phyloP scores from a whole-genome alignment of 352 stramenopile genomes.

The Thraustochytrium striatum region DNA sequence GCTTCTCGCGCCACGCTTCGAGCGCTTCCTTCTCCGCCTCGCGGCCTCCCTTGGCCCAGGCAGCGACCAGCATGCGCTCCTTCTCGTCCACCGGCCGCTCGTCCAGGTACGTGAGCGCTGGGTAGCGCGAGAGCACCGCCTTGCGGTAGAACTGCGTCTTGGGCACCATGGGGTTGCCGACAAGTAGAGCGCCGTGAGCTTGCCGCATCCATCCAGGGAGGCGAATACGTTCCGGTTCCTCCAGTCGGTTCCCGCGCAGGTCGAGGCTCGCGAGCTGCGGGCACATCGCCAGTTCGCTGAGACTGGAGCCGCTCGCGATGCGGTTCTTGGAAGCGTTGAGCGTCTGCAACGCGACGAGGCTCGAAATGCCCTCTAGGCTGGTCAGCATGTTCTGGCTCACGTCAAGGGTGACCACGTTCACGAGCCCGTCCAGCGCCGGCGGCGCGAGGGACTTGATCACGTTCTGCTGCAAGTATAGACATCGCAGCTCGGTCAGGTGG shows the following conservation, averaged over 20 bases:
- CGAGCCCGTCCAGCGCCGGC: constrained; percentile 50
- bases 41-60: constrained; percentile 75
- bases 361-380: constrained; percentile 70
- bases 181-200: constrained; percentile 66
- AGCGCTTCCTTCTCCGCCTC: constrained; percentile 78
- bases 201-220: too few relatives aligned
- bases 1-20: constrained; percentile 66
- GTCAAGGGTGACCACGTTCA: constrained; percentile 81
- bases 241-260: constrained; percentile 82
- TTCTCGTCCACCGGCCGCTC: constrained; percentile 83
- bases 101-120: constrained; percentile 81
- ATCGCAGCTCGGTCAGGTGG: constrained; percentile 71
- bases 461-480: constrained; percentile 88
- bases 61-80: constrained; percentile 72
- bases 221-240: constrained; percentile 67
- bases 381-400: constrained; percentile 82
- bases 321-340: constrained; percentile 83
- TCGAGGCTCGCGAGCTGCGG: constrained; percentile 79
- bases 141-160: constrained; percentile 87
- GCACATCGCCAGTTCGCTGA: constrained; percentile 70
- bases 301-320: constrained; percentile 65
- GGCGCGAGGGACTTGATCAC: constrained; percentile 73
- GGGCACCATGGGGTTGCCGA: constrained; percentile 85
- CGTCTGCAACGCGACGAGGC: constrained; percentile 70
- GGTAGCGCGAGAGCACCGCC: constrained; percentile 75